Evolutionary conservation across 805 yeast species (phyloP).

Genomic region (Candida maltosa): DNA sequence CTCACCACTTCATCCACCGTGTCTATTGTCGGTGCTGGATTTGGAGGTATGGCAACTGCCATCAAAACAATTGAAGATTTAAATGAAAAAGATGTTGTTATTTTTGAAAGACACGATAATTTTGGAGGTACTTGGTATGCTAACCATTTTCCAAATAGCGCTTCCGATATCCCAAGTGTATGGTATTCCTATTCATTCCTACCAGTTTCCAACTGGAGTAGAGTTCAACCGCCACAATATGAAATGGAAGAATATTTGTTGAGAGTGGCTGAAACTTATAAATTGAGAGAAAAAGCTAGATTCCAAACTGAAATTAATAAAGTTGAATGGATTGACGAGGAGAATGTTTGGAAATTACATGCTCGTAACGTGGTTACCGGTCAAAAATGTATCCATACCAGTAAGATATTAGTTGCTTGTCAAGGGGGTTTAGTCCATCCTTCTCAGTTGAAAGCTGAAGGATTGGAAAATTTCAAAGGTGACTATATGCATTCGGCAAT

Average conservation of each 20-base stretch:
- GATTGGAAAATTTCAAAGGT: slow-evolving; percentile 34
- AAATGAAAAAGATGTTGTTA: slow-evolving; percentile 25
- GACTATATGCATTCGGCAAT: slow-evolving; percentile 39
- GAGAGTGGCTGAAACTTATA: slow-evolving; percentile 26
- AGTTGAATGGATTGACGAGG: slow-evolving; percentile 3
- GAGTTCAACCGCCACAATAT: slow-evolving; percentile 37
- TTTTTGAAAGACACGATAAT: slow-evolving; percentile 36
- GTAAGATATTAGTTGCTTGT: slow-evolving; percentile 23
- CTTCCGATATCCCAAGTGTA: slow-evolving; percentile 41
- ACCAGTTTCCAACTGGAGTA: slow-evolving; percentile 27
- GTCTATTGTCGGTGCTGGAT: slow-evolving; percentile 40
- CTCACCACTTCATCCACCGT: slow-evolving; percentile 24
- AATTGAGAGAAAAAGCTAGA: slow-evolving; percentile 18
- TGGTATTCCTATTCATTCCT: slow-evolving; percentile 31
- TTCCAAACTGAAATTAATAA: slow-evolving; percentile 19
- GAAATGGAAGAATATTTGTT: slow-evolving; percentile 41
- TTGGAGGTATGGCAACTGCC: slow-evolving; percentile 35
- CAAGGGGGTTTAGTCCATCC: slow-evolving; percentile 40
- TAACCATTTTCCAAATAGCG: slow-evolving; percentile 43
- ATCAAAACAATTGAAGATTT: slow-evolving; percentile 22
- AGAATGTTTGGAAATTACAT: slow-evolving; percentile 21
- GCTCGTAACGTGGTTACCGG: slow-evolving; percentile 27
- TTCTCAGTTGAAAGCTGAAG: slow-evolving; percentile 23
- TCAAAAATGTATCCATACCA: slow-evolving; percentile 25
- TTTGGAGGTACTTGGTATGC: slow-evolving; percentile 47